Conservation (phyloP, 192 early-diverging fungal genomes). For the Funneliformis mosseae region DNA sequence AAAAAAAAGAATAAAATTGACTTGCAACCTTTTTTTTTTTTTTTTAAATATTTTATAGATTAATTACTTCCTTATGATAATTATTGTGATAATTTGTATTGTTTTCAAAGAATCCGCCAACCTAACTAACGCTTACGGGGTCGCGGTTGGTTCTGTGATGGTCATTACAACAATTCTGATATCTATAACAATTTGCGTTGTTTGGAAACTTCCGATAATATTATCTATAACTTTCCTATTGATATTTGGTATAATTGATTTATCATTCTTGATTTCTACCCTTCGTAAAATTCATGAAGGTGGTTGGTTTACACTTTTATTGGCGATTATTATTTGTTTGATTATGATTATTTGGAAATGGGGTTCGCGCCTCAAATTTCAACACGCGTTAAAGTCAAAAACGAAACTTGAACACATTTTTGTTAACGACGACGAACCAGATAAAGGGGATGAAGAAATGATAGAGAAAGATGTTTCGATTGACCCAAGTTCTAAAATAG, state of each 20-base stretch:
- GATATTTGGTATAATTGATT: slow-evolving; percentile 37
- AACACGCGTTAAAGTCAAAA: slow-evolving; percentile 10
- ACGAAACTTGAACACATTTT: slow-evolving; percentile 21
- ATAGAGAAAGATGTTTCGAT: too few relatives aligned
- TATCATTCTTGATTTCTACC: slow-evolving; percentile 27
- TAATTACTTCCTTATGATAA: slow-evolving; percentile 51
- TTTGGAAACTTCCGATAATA: slow-evolving; percentile 32
- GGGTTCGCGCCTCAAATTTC: slow-evolving; percentile 20
- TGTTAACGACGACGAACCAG: not conserved
- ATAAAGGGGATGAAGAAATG: not conserved
- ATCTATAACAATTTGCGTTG: slow-evolving; percentile 15
- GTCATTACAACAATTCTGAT: slow-evolving; percentile 13
- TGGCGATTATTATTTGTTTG: not conserved
- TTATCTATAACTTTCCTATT: slow-evolving; percentile 31
- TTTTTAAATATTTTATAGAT: too few relatives aligned
- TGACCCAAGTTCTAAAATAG: not conserved
- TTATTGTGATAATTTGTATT: slow-evolving; percentile 41
- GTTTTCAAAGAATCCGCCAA: slow-evolving; percentile 43
- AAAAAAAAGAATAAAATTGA: not conserved
- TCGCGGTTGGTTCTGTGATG: slow-evolving; percentile 9
- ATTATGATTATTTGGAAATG: slow-evolving; percentile 35
- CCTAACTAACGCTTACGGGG: slow-evolving; percentile 54
- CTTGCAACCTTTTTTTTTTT: not conserved
- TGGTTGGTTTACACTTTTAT: slow-evolving; percentile 34
- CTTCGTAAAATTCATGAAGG: slow-evolving; percentile 32